A percentile compares a stretch with the other conserved stretches of the same genome.
Conservation (phyloP, 2,329 filamentous ascomycete species). For the Aspergillus eucalypticola region DNA sequence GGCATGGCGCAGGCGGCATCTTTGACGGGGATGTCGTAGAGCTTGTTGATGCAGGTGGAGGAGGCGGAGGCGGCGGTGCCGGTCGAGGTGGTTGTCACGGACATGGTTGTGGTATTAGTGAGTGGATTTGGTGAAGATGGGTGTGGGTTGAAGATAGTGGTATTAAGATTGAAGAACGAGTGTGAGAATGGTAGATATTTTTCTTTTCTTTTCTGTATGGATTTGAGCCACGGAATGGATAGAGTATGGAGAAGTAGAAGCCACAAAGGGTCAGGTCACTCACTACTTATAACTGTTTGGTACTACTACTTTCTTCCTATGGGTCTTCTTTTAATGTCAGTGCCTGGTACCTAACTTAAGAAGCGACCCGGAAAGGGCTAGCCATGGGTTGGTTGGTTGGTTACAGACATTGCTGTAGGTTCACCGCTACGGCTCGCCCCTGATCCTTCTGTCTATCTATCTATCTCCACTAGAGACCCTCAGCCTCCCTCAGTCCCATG, state of each 20-base stretch:
- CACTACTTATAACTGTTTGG: no score
- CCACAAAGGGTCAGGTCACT: not conserved
- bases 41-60: constrained; percentile 22
- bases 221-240: not conserved
- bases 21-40: constrained; percentile 26
- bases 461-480: not conserved
- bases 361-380: not conserved
- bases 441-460: not conserved
- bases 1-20: constrained; percentile 29
- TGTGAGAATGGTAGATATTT: not conserved
- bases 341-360: not conserved
- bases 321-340: not conserved
- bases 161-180: not conserved
- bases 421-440: not conserved
- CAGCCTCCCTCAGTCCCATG: not conserved
- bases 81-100: constrained; percentile 16
- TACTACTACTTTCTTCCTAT: not conserved
- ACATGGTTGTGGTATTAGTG: constrained; percentile 1
- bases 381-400: not conserved
- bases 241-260: not conserved
- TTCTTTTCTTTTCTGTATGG: no score
- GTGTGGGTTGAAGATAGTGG: not conserved
- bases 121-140: not conserved
- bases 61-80: constrained; percentile 18
- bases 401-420: not conserved